A percentile compares a stretch with the other conserved stretches of the same genome.
Evolutionary conservation across 2,329 filamentous ascomycete species (phyloP).

Genomic region (Claviceps sp.): DNA sequence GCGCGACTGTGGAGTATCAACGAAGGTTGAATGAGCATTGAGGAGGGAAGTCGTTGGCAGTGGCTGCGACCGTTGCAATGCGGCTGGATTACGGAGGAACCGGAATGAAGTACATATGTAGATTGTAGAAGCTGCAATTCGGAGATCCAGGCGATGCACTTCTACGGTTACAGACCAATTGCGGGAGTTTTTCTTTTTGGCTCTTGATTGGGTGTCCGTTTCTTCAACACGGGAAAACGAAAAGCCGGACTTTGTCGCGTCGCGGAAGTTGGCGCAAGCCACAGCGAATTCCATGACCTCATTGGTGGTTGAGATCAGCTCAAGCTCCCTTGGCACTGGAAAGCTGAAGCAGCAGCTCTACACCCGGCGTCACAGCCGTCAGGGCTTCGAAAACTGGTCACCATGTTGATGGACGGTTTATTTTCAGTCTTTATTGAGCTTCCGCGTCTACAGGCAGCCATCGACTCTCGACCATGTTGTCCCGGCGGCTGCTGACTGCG

Average conservation of each 20-base stretch:
- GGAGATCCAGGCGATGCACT: too few species aligned
- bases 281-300: conserved; percentile 8
- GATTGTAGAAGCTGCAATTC: too few species aligned
- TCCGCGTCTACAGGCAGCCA: neutral
- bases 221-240: neutral
- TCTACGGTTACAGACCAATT: too few species aligned
- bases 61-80: too few species aligned
- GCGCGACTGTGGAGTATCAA: neutral
- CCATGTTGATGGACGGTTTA: neutral
- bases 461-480: conserved; percentile 14
- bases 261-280: neutral
- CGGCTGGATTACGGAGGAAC: too few species aligned
- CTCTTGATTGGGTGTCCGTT: neutral
- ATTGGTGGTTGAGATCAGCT: conserved; percentile 1
- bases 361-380: neutral
- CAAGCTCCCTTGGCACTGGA: neutral
- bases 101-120: too few species aligned
- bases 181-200: neutral
- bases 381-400: neutral
- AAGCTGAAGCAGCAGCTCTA: neutral
- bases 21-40: too few species aligned
- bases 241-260: neutral
- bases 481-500: conserved; percentile 13
- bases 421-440: neutral
- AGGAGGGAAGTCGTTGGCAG: too few species aligned